A percentile compares a stretch with the other conserved stretches of the same genome.
Evolutionary conservation across 331 rosid species (phyloP).

Genomic region (Phaseolus coccineus): DNA sequence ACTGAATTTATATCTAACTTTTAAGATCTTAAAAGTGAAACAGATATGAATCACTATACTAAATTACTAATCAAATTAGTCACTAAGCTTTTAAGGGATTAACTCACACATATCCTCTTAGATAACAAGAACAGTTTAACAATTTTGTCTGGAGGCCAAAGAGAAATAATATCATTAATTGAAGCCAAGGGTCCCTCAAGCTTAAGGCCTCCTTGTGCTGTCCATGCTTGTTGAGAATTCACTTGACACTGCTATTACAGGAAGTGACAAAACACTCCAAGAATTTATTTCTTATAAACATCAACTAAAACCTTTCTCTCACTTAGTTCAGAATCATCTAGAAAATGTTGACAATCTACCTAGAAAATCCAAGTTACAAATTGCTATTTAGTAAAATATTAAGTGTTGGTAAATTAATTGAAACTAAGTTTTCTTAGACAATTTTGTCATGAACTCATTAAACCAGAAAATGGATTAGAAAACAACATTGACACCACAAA

Average conservation of each 20-base stretch:
- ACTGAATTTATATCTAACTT: not conserved
- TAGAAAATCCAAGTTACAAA: not conserved
- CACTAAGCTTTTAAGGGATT: not conserved
- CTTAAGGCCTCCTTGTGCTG: constrained; percentile 5
- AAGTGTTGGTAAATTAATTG: constrained; percentile 1
- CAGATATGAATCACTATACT: constrained; percentile 1
- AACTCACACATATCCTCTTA: constrained; percentile 9
- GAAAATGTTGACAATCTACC: constrained; percentile 29
- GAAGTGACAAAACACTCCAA: constrained; percentile 20
- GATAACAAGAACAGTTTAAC: not conserved
- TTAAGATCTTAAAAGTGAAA: constrained; percentile 5
- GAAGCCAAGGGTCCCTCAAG: constrained; percentile 17
- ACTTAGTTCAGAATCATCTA: constrained; percentile 1
- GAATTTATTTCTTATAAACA: constrained; percentile 1
- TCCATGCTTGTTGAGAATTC: constrained; percentile 20
- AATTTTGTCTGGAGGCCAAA: not conserved
- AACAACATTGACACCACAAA: not conserved
- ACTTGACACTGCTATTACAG: constrained; percentile 22
- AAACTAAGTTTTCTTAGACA: not conserved
- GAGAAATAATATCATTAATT: constrained; percentile 14
- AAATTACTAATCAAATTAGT: not conserved
- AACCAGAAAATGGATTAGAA: not conserved
- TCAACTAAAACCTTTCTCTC: not conserved
- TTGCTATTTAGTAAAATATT: not conserved
- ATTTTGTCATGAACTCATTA: not conserved